Evolutionary conservation across 2,329 filamentous ascomycete genomes (phyloP), one percentile per base, ranked within the genome.

Genomic region (Septoria petroselini): DNA sequence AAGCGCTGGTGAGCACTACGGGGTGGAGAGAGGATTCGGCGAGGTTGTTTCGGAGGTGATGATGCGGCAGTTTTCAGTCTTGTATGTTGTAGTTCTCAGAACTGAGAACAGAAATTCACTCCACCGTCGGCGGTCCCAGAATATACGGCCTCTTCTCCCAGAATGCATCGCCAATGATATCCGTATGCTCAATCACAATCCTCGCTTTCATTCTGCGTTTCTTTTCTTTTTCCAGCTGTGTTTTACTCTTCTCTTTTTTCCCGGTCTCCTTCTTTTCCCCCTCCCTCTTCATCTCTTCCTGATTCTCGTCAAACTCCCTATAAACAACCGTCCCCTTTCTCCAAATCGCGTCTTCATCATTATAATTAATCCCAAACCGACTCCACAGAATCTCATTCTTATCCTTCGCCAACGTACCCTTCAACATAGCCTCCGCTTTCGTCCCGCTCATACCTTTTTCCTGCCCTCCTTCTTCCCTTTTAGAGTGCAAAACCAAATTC

Each of bases 351-450:
- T 83, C 82, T 69, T 98, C 93, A 59, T 95, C 93, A 70, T 98
- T 98, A 72, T 98, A 98, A 71, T 98, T 98, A 66, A 97, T 91
- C 2, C 84, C 81, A 68, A 95, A 97, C 19, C 79, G 79, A 1
- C 84, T 86, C 69, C 93, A 98, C 11, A 98, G 73, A 15, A 98
- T 94, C 73, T 98, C 93, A 65, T 98, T 93, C 73, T 98, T 98
- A 63, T 97, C 90, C 2, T 82, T 77, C 2, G 91, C 81, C 1
- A 94, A 71, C 0, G 90, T 94, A 2, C 91, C 91, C 61, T 87
- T 84, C 37, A 98, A 78, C 52, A 81, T 80, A 63, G 85, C 80
- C 67, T 97, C 91, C 0, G 93, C 93, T 51, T 88, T 85, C 42
- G 83, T 85, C 23, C 82, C 80, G 44, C 80, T 83, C 73, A 93